Evolutionary conservation across 305 asterid genomes (phyloP).

Genomic region (Euphrasia arctica): DNA sequence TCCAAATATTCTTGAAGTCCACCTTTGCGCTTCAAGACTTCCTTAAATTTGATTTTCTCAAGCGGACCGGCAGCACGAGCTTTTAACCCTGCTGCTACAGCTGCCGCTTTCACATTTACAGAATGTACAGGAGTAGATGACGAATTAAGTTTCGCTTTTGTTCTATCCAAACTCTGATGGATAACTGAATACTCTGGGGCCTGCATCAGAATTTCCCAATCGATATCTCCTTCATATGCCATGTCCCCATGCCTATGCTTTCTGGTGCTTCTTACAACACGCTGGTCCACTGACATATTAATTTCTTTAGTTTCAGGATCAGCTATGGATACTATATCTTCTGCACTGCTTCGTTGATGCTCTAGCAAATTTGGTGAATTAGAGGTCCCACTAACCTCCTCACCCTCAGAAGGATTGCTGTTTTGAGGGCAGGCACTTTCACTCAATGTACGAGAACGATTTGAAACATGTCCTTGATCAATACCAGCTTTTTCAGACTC

Average conservation of each 20-base stretch:
- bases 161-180: constrained; percentile 51
- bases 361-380: constrained; percentile 48
- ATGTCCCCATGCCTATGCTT: constrained; percentile 88
- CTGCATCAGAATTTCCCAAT: constrained; percentile 84
- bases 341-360: constrained; percentile 47
- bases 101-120: constrained; percentile 79
- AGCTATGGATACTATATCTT: constrained; percentile 40
- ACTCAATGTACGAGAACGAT: constrained; percentile 34
- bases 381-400: constrained; percentile 47
- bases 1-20: constrained; percentile 94
- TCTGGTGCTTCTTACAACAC: constrained; percentile 63
- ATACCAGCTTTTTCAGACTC: constrained; percentile 26
- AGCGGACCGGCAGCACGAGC: constrained; percentile 84
- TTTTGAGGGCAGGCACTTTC: constrained; percentile 40
- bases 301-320: constrained; percentile 52
- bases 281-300: constrained; percentile 49
- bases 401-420: constrained; percentile 48
- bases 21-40: constrained; percentile 87
- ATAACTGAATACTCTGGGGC: constrained; percentile 62
- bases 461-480: constrained; percentile 37
- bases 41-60: constrained; percentile 90
- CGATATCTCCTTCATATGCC: constrained; percentile 99
- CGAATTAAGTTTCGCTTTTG: constrained; percentile 45
- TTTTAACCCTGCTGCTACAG: constrained; percentile 82
- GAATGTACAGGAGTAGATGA: constrained; percentile 39